phyloP scores from a whole-genome alignment of 192 early-diverging fungal species.

The Gamsiella multidivaricata region DNA sequence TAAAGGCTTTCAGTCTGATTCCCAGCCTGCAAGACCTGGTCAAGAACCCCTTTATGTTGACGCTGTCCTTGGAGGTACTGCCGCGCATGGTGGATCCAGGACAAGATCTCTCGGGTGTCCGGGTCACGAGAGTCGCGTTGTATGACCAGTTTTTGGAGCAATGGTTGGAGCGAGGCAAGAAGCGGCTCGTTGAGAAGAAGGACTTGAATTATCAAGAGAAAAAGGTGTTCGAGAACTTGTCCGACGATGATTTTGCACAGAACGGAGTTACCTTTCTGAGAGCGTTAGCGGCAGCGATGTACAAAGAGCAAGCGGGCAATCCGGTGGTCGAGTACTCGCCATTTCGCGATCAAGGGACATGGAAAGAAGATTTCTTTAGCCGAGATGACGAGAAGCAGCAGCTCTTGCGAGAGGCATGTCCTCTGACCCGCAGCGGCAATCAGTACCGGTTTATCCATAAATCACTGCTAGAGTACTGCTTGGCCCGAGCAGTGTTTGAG shows the following conservation, averaged over 20 bases:
- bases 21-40: conserved; percentile 7
- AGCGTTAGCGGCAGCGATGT: conserved; percentile 16
- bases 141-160: conserved; percentile 8
- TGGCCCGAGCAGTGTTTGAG: conserved; percentile 14
- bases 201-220: neutral
- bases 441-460: conserved; percentile 13
- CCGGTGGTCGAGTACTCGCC: conserved; percentile 10
- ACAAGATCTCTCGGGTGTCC: neutral
- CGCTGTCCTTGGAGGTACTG: conserved; percentile 10
- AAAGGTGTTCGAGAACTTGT: neutral
- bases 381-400: neutral
- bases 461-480: conserved; percentile 11
- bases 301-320: conserved; percentile 17
- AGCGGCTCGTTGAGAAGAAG: neutral
- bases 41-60: conserved; percentile 15
- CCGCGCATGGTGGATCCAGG: neutral
- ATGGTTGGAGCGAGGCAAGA: neutral
- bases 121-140: neutral
- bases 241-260: conserved; percentile 13
- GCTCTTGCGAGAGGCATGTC: conserved; percentile 1
- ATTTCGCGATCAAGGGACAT: neutral
- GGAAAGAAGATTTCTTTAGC: conserved; percentile 15
- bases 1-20: neutral
- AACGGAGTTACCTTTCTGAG: conserved; percentile 22
- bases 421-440: conserved; percentile 6